These are phyloP conservation scores for Gloeopeniophorella convolvens DNA, from an alignment of 768 basidiomycete genomes.

Conservation along the genomic window DNA sequence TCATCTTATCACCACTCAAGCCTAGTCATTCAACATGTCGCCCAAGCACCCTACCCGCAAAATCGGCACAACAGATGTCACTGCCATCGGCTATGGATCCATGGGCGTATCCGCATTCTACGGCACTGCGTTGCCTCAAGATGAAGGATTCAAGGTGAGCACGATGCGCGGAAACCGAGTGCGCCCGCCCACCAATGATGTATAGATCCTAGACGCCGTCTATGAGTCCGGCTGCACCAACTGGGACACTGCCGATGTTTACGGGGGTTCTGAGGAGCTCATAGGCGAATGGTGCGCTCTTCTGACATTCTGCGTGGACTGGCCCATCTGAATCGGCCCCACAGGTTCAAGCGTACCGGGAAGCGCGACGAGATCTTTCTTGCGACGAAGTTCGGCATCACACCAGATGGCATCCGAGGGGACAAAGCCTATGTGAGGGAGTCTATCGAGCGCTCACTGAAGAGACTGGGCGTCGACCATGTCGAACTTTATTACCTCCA, in stretches of 20 bases:
- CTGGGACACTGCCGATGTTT: conserved; percentile 43
- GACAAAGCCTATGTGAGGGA: conserved; percentile 21
- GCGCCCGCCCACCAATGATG: background rate
- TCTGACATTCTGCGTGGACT: background rate
- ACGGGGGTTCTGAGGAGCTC: conserved; percentile 37
- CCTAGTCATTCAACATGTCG: no score
- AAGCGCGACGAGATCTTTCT: conserved; percentile 45
- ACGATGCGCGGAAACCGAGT: no score
- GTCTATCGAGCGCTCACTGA: conserved; percentile 25
- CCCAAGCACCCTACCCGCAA: conserved; percentile 32
- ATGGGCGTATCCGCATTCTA: conserved; percentile 52
- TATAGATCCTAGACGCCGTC: conserved; percentile 38
- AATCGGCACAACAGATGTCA: conserved; percentile 41
- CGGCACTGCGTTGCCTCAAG: conserved; percentile 41
- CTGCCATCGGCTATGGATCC: conserved; percentile 52
- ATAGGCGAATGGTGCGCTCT: conserved; percentile 36
- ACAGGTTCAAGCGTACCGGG: conserved; percentile 49
- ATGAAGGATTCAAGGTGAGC: conserved; percentile 46
- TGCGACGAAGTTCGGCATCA: conserved; percentile 33
- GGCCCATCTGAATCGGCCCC: no score
- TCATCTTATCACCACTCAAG: no score
- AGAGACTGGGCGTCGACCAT: conserved; percentile 26
- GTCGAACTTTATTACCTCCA: no score
- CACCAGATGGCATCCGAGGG: conserved; percentile 8
- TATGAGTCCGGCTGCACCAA: conserved; percentile 36